Base-by-base conservation (phyloP, 192 early-diverging fungal genomes). In the Geosiphon pyriformis region DNA sequence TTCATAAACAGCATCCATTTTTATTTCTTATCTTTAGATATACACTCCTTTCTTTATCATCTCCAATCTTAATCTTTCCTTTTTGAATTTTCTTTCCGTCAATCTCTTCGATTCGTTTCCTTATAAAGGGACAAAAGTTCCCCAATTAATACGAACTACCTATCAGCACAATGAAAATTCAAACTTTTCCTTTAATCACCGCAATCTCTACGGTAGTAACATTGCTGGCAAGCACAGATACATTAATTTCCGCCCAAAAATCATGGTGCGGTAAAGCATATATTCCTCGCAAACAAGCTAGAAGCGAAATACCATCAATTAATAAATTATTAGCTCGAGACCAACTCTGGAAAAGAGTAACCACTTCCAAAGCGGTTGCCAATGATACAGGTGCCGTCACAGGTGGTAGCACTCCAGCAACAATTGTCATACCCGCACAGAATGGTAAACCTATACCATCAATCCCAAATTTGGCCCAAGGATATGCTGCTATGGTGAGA, bases 191-290 rank as follows among this genome's bases (percentile, higher is more conserved):
- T 42, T 42, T 42, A 42, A 42, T 42, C 6, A 10, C 7, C 15
- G 37, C 37, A 6, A 15, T 42, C 6, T 10, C 37, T 10, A 42
- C 37, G 15, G 37, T 15, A 15, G 6, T 42, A 15, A 10, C 15
- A 42, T 15, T 42, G 15, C 15, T 42, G 15, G 6, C 37, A 42
- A 42, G 7, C 37, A 42, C 37, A 6, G 15, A 6, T 10, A 6
- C 37, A 42, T 6, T 10, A 42, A 15, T 42, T 10, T 10, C 27
- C 17, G 55, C 1, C 4, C 2, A 29, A 31, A 57, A 57, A 57
- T 57, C 22, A 11, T 57, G 55, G 55, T 57, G 55, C 27, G 55
- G 55, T 29, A 57, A 57, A 29, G 27, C 55, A 29, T 57, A 57
- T 57, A 32, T 57, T 32, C 55, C 55, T 15, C 27, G 32, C 27